Conservation (phyloP, 1,284 basidiomycete species). For the Leccinum subrobustum region DNA sequence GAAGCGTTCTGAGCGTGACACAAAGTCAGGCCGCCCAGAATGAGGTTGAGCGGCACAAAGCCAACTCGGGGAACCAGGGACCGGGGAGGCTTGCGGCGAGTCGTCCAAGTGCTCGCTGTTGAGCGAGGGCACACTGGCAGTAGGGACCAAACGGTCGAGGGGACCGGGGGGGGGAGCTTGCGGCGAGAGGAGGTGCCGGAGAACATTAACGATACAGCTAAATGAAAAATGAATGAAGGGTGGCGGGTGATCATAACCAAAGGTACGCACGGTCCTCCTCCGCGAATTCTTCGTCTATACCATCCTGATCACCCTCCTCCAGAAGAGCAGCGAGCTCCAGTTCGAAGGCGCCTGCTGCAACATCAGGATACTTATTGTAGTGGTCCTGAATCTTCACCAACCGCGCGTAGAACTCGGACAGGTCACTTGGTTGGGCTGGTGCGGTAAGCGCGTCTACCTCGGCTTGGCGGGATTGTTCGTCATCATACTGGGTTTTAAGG, state of each 20-base stretch:
- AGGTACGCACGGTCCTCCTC: slow-evolving; percentile 75
- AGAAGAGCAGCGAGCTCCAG: slow-evolving; percentile 78
- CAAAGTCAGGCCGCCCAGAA: no score
- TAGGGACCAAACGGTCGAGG: no score
- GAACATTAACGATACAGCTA: no score
- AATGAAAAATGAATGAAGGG: slow-evolving; percentile 14
- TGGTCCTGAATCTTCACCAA: slow-evolving; percentile 95
- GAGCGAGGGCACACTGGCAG: neutral
- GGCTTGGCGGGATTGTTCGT: slow-evolving; percentile 61
- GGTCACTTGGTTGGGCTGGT: slow-evolving; percentile 63
- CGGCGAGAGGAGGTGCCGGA: no score
- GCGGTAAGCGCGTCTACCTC: slow-evolving; percentile 65
- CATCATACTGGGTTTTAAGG: slow-evolving; percentile 72
- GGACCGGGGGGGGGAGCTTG: no score
- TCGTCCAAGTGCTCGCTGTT: neutral
- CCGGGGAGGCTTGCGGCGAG: neutral
- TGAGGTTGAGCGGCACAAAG: neutral
- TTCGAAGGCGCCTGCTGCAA: slow-evolving; percentile 77
- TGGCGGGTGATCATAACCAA: slow-evolving; percentile 1
- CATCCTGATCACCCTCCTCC: slow-evolving; percentile 70
- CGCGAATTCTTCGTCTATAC: slow-evolving; percentile 66
- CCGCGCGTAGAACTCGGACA: slow-evolving; percentile 92
- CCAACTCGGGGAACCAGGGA: neutral
- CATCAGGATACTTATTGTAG: slow-evolving; percentile 92
- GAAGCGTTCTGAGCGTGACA: no score